Base-by-base conservation (phyloP, 352 stramenopile species). In the Phytophthora fragariae region DNA sequence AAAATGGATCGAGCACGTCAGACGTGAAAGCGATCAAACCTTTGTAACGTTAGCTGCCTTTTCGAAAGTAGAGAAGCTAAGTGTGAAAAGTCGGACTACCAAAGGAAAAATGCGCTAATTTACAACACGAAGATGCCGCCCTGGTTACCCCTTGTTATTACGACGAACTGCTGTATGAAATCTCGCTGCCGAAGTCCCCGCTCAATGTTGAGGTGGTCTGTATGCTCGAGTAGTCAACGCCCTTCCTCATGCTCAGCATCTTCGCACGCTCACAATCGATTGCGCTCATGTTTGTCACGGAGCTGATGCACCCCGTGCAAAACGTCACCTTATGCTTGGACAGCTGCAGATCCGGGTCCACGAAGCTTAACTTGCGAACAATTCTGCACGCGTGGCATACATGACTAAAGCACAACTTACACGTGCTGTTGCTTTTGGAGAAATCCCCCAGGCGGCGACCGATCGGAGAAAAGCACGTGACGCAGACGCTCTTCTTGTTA, bases 261-360 rank as follows among this genome's bases (percentile, higher is more conserved):
- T 68, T 62, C 2, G 62, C 62, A 11, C 57, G 63, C 10, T 44
- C 62, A 39, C 19, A 49, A 33, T 72, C 62, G 12, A 57, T 49
- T 1, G 74, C 62, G 33, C 52, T 70, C 52, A 70, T 65, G 12
- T 17, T 54, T 0, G 58, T 65, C 19, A 76, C 70, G 1, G 57
- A 57, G 21, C 29, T 60, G 15, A 80, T 73, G 49, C 77, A 84
- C 2, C 24, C 39, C 17, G 56, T 54, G 44, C 77, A 82, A 55
- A 84, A 80, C 12, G 68, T 78, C 15, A 82, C 65, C 56, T 82
- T 80, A 7, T 70, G 54, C 57, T 71, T 69, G 11, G 72, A 72
- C 5, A 84, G 66, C 46, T 50, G 5, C 52, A 78, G 61, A 33
- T 82, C 75, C 8, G 65, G 27, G 33, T 74, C 55, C 35, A 84